A percentile compares a stretch with the other conserved stretches of the same genome.
Conservation (phyloP, 441 rosid genomes). For the Gossypium laxum region DNA sequence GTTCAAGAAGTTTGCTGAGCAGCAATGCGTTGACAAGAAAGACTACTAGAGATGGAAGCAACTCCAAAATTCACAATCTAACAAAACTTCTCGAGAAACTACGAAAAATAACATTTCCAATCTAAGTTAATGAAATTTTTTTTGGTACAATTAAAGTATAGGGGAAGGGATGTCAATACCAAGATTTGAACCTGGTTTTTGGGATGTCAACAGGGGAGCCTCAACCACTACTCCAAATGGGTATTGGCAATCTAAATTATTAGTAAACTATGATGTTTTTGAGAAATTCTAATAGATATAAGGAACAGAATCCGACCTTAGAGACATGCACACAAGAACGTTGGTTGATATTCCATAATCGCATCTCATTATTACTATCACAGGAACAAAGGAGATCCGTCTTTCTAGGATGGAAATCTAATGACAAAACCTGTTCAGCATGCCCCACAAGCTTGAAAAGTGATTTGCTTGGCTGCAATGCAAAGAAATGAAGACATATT, state of each 20-base stretch:
- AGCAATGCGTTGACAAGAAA: background rate
- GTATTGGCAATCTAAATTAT: background rate
- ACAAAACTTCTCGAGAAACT: background rate
- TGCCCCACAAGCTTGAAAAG: constrained; percentile 30
- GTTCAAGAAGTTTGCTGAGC: background rate
- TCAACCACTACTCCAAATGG: no score
- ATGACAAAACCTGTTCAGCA: constrained; percentile 25
- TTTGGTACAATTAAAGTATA: no score
- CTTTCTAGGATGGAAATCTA: constrained; percentile 36
- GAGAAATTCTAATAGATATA: background rate
- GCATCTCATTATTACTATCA: constrained; percentile 32
- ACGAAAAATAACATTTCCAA: background rate
- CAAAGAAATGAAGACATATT: background rate
- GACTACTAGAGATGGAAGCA: background rate
- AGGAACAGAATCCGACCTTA: constrained; percentile 23
- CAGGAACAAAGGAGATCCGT: constrained; percentile 36
- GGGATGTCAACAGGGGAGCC: no score
- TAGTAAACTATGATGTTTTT: background rate
- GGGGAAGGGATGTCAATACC: no score
- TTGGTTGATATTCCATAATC: constrained; percentile 32
- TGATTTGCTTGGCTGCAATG: constrained; percentile 26
- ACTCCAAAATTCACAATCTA: background rate
- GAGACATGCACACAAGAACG: constrained; percentile 19
- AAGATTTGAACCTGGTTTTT: no score
- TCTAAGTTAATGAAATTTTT: background rate